Evolutionary conservation across 1,284 basidiomycete genomes (phyloP).

Genomic region (Singerocomus inundabilis): DNA sequence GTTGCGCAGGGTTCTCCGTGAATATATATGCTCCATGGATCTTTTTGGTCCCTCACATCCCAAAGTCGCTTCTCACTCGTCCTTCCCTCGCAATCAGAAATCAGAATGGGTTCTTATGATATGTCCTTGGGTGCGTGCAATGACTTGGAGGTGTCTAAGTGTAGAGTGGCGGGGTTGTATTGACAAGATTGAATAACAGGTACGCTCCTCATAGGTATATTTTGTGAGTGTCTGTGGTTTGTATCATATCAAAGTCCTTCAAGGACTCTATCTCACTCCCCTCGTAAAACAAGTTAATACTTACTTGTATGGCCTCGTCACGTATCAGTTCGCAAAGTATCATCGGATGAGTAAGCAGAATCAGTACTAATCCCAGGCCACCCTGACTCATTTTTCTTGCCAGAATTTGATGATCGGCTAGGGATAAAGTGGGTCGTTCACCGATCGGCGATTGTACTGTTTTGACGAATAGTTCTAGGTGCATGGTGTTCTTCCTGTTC

Average conservation of each 20-base stretch:
- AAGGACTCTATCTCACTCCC: background rate
- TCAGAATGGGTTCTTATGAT: conserved; percentile 14
- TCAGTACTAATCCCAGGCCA: too few relatives aligned
- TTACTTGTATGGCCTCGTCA: conserved; percentile 50
- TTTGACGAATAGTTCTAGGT: conserved; percentile 23
- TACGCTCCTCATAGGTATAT: too few relatives aligned
- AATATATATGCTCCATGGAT: too few relatives aligned
- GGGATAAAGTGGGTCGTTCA: conserved; percentile 13
- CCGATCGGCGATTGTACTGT: background rate
- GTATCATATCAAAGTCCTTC: background rate
- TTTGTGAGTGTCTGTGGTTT: conserved; percentile 12
- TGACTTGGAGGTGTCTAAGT: background rate
- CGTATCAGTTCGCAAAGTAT: conserved; percentile 48
- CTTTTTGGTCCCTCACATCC: too few relatives aligned
- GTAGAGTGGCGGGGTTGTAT: background rate
- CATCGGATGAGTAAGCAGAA: conserved; percentile 39
- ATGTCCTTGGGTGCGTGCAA: conserved; percentile 13
- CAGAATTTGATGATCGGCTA: conserved; percentile 46
- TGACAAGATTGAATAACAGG: background rate
- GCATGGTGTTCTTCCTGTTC: too few relatives aligned
- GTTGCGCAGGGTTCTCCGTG: too few relatives aligned
- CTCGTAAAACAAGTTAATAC: background rate
- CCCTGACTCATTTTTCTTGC: background rate
- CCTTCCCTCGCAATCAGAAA: background rate
- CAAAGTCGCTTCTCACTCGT: too few relatives aligned